phyloP scores from a whole-genome alignment of 345 rosid species.

The Arabis alpina region DNA sequence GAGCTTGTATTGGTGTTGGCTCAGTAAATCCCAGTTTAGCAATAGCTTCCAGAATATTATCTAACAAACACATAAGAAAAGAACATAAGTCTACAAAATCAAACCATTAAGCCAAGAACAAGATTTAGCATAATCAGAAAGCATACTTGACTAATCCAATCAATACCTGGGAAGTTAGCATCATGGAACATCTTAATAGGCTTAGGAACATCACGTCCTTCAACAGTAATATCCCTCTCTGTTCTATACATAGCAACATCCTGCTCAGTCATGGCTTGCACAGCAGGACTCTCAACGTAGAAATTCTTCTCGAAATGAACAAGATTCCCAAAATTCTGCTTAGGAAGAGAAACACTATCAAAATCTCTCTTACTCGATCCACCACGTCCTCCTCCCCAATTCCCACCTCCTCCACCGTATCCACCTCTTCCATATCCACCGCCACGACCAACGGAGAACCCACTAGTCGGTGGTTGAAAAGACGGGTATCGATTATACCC shows the following conservation, averaged over 20 bases:
- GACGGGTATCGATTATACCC: constrained; percentile 48
- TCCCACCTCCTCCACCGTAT: constrained; percentile 43
- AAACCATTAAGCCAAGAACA: not conserved
- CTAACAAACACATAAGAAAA: constrained; percentile 42
- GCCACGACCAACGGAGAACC: constrained; percentile 47
- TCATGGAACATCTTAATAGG: constrained; percentile 76
- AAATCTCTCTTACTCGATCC: constrained; percentile 62
- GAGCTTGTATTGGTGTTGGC: constrained; percentile 95
- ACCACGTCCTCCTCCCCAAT: constrained; percentile 58
- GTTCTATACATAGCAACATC: constrained; percentile 65
- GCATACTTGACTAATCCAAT: not conserved
- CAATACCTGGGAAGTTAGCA: constrained; percentile 85
- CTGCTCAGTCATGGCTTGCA: constrained; percentile 71
- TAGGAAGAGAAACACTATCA: constrained; percentile 67
- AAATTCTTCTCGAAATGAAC: constrained; percentile 91
- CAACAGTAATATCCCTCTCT: constrained; percentile 69
- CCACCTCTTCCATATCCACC: constrained; percentile 46
- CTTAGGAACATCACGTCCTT: constrained; percentile 86
- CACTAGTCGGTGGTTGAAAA: constrained; percentile 62
- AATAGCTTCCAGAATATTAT: constrained; percentile 80
- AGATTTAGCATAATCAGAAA: not conserved
- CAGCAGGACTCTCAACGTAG: constrained; percentile 67
- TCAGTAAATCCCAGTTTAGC: constrained; percentile 83
- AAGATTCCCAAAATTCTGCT: constrained; percentile 72
- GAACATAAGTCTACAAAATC: not conserved